Base-by-base conservation (phyloP, 2,329 filamentous ascomycete species). In the Monosporascus sp. region DNA sequence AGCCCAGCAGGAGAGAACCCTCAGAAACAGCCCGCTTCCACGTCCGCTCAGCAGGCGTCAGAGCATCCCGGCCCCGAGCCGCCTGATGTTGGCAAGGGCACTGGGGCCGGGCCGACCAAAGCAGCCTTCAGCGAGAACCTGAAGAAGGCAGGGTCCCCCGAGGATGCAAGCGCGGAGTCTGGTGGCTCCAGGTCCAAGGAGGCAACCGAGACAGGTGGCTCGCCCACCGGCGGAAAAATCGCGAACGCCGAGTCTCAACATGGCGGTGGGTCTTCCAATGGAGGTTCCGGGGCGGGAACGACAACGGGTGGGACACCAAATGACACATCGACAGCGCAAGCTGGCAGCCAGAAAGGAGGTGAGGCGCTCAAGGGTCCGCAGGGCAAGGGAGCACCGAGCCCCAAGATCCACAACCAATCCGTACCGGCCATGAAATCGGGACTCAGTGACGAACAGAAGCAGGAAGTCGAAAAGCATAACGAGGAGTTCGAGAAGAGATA, bases 401-500 rank as follows among this genome's bases (percentile, higher is more conserved):
- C 80, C 52, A 82, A 80, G 69, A 76, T 83, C 56, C 65, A 69
- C 52, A 81, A 79, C 60, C 70, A 74, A 53, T 72, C 71, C 56
- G 67, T 77, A 9, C 70, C 73, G 0, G 72, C 70, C 3, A 55
- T 58, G 3, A 61, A 64, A 39, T 58, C 67, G 49, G 62, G 68
- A 6, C 60, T 81, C 55, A 77, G 69, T 22, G 67, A 76, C 53
- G 78, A 79, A 63, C 78, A 83, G 67, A 72, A 77, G 65, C 70
- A 69, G 44, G 81, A 84, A 67, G 82, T 84, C 17, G 75, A 82
- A 50, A 64, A 73, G 66, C 82, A 85, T 62, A 85, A 85, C 55
- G 57, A 56, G 57, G 79, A 84, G 1, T 84, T 85, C 64, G 78
- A 78, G 47, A 63, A 74, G 59, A 76, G 75, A 56, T 76, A 84